Evolutionary conservation across 2,329 filamentous ascomycete species (phyloP), one percentile per base, ranked within the genome.

Genomic region (Coniochaeta sp.): DNA sequence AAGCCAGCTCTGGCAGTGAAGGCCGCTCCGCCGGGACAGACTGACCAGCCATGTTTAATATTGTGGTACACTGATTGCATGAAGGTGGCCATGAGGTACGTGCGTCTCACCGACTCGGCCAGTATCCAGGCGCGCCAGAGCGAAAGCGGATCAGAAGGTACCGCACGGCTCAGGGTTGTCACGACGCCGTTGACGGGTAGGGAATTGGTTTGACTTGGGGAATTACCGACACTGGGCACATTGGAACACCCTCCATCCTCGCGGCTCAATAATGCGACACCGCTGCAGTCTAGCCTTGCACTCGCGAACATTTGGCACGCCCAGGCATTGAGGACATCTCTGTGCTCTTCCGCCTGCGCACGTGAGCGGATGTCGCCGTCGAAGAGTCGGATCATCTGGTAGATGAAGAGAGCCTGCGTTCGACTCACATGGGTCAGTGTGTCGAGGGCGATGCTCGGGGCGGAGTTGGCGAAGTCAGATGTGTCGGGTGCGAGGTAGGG

Each of bases 321-420:
- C 63, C 63, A 64, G 1, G 55, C 17, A n/a, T 59, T 31, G 2
- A 63, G 57, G n/a, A 52, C 59, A 6, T 84, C 79, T 1, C 83
- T 85, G 58, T 75, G 64, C 62, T 75, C 14, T 33, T 74, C 78
- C 28, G 76, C 75, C 4, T 73, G 66, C 36, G 72, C 69, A 1
- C 76, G 72, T 6, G 73, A 68, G 17, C 71, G 66, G n/a, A 81
- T 75, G 64, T 81, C 76, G 16, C 77, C 77, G 64, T 82, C 80
- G 60, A 81, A 82, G 34, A 84, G 68, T 16, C 76, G 70, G 60
- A 83, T 79, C 36, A 77, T 75, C 57, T 80, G 75, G 65, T 82
- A 83, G 0, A 81, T 68, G 3, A 82, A 61, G 1, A 84, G 72
- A 1, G 81, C 75, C 12, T 83, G 79, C 0, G 75, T 73, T 38